Base-by-base conservation (phyloP, 768 basidiomycete species). In the Hygrophorus russula region DNA sequence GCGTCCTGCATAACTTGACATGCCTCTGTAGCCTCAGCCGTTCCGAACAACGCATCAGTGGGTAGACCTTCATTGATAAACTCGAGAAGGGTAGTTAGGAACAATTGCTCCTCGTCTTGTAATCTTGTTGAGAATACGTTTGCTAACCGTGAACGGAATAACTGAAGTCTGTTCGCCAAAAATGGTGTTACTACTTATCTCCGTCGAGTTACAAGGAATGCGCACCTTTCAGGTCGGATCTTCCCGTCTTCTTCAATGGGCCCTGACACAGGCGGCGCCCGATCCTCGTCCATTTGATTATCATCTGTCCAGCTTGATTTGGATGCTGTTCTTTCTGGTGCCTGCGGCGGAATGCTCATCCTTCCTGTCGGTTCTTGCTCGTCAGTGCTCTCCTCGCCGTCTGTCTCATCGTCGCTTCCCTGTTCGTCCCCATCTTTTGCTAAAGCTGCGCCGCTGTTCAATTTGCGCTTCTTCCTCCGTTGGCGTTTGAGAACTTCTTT, bases 401-500 rank as follows among this genome's bases (percentile, higher is more conserved):
- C 76, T 3, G 70, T 71, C 29, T 65, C 65, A n/a, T 62, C 71
- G 6, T 72, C 74, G 17, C 67, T 70, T n/a, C 68, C 71, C 19
- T 73, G 78, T 19, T 70, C 78, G 35, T 58, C 71, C 52, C 57
- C 71, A 66, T 58, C 73, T 58, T 55, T 72, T 59, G 55, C 72
- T 57, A 50, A 65, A 11, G 67, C 72, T 44, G 68, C 72, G 4
- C 82, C 84, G 41, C 68, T 76, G 57, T 88, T 86, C 47, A 90
- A 71, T 66, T 86, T 91, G 57, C 87, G 76, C 65, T 88, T 86
- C 72, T 94, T 96, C 49, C 80, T 67, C 50, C 78, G 74, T 46
- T 71, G 69, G 42, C 88, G 78, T 58, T 85, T 89, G 36, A 88
- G 76, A 13, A 99, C 94, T 60, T 99, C 94, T 58, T 93, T 94